Conservation (phyloP, 108 stramenopile species). For the Stephanodiscus triporus region DNA sequence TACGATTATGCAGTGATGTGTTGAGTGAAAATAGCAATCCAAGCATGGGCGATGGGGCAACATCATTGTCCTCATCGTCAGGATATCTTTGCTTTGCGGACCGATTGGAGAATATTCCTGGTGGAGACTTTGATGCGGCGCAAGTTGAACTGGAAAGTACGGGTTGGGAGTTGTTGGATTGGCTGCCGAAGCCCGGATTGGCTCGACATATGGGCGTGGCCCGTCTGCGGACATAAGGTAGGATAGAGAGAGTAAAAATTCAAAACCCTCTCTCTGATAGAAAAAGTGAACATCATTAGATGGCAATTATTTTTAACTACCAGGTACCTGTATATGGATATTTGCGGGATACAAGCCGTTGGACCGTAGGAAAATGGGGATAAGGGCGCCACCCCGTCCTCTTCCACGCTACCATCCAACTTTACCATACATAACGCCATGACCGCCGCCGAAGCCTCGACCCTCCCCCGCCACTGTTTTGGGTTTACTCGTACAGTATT, state of each 20-base stretch:
- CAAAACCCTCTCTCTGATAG: too few relatives aligned
- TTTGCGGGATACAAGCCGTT: too few relatives aligned
- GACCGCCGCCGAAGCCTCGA: too few relatives aligned
- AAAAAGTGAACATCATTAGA: too few relatives aligned
- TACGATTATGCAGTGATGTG: constrained; percentile 49
- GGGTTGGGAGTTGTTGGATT: constrained; percentile 68
- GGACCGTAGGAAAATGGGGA: too few relatives aligned
- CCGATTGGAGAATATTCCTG: constrained; percentile 68
- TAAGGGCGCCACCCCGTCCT: too few relatives aligned
- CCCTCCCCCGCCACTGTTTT: too few relatives aligned
- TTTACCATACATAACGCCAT: too few relatives aligned
- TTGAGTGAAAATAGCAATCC: constrained; percentile 19
- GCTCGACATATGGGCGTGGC: constrained; percentile 78
- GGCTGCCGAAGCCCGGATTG: constrained; percentile 68
- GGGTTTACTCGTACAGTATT: background rate
- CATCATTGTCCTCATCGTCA: constrained; percentile 1
- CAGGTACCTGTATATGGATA: too few relatives aligned
- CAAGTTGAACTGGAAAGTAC: constrained; percentile 44
- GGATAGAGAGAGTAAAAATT: background rate
- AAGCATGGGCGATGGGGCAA: background rate
- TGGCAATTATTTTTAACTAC: too few relatives aligned
- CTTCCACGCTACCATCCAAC: too few relatives aligned
- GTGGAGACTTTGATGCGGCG: constrained; percentile 50
- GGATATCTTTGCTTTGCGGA: constrained; percentile 71
- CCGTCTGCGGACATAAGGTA: background rate